phyloP scores from a whole-genome alignment of 768 basidiomycete genomes.

The Collybia sp. region DNA sequence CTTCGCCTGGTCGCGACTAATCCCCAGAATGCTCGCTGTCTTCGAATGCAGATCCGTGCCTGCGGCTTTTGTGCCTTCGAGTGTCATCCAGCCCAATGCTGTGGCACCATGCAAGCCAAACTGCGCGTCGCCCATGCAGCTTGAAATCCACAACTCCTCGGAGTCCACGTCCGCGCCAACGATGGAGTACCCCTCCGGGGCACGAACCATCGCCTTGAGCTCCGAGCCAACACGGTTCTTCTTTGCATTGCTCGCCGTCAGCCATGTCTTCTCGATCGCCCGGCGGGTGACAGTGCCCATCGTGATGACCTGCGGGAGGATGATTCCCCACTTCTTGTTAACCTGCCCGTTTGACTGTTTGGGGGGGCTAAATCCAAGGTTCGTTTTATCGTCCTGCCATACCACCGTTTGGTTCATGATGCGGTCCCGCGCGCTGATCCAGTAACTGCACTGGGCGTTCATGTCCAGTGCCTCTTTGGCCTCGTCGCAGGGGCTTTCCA shows the following conservation, averaged over 20 bases:
- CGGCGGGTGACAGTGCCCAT: constrained; percentile 99
- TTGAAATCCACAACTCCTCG: constrained; percentile 98
- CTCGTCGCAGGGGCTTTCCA: constrained; percentile 77
- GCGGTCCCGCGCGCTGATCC: constrained; percentile 92
- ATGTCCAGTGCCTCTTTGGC: constrained; percentile 85
- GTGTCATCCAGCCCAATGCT: constrained; percentile 98
- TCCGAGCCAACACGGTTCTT: constrained; percentile 97
- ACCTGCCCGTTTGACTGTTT: constrained; percentile 13
- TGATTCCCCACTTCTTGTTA: constrained; percentile 74
- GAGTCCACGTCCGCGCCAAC: constrained; percentile 99
- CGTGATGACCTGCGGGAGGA: constrained; percentile 92
- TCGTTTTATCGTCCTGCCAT: constrained; percentile 54
- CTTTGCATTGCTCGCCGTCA: constrained; percentile 98
- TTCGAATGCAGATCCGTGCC: constrained; percentile 97
- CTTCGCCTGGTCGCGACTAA: constrained; percentile 92
- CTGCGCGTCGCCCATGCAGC: constrained; percentile 97
- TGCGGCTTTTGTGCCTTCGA: constrained; percentile 92
- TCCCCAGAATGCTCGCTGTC: constrained; percentile 88
- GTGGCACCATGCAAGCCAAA: constrained; percentile 96
- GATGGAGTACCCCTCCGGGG: constrained; percentile 88
- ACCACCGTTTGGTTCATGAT: constrained; percentile 92
- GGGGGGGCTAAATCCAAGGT: constrained; percentile 46
- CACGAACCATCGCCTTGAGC: constrained; percentile 95
- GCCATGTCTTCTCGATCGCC: constrained; percentile 97
- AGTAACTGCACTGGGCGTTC: constrained; percentile 95